A percentile compares a stretch with the other conserved stretches of the same genome.
phyloP scores from a whole-genome alignment of 148 eudicot species.

The Amaranthus hypochondriacus region DNA sequence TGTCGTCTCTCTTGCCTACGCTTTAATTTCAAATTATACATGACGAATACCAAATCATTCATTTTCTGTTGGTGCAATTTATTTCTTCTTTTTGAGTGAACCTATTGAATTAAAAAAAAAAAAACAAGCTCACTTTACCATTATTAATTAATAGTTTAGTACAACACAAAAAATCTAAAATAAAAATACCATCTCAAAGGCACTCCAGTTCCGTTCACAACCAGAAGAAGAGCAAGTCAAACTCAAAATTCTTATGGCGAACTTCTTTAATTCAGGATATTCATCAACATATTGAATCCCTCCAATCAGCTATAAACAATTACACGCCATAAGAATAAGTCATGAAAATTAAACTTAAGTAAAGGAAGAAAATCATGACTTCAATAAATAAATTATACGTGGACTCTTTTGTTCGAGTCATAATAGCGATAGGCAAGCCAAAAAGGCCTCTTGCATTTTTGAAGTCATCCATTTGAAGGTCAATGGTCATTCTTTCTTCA shows the following conservation, averaged over 20 bases:
- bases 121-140: too few species aligned
- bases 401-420: too few species aligned
- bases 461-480: too few species aligned
- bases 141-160: too few species aligned
- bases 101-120: not conserved
- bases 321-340: too few species aligned
- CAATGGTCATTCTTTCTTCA: too few species aligned
- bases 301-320: not conserved
- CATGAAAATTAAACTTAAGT: too few species aligned
- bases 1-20: not conserved
- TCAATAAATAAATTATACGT: too few species aligned
- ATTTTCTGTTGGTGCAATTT: constrained; percentile 6
- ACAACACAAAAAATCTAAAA: too few species aligned
- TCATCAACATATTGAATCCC: not conserved
- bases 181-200: constrained; percentile 11
- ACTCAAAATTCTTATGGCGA: constrained; percentile 5
- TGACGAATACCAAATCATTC: constrained; percentile 14
- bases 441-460: too few species aligned
- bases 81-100: constrained; percentile 14
- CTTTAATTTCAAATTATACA: constrained; percentile 12
- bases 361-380: too few species aligned
- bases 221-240: not conserved
- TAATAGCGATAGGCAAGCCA: too few species aligned
- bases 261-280: constrained; percentile 4
- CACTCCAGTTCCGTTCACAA: constrained; percentile 15